Base-by-base conservation (phyloP, 805 yeast species). In the Nadsonia fulvescens region DNA sequence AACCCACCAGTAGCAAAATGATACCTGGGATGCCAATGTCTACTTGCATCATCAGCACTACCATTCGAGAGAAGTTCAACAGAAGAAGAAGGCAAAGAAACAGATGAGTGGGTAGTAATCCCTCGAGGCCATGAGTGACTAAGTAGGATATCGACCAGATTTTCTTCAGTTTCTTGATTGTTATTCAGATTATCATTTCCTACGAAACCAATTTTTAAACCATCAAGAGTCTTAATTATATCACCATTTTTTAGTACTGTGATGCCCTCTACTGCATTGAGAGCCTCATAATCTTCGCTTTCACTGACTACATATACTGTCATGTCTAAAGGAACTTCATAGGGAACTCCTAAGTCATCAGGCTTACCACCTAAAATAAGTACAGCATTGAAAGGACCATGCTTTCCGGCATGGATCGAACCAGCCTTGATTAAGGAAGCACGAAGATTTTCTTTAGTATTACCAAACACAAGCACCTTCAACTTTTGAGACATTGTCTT, bases 1-100 rank as follows among this genome's bases (percentile, higher is more conserved):
- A 34, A 54, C 51, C 38, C 58, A 67, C 20, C 57, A 54, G 22
- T 58, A 46, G 0, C 77, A 40, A 78, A 70, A 46, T 73, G 75
- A 41, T 78, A 78, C 30, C 67, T 52, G 3, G 93, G 92, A 15
- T 23, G 4, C 5, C 14, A 12, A 2, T 8, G 19, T 12, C 15
- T 25, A 7, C 23, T 15, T 2, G 12, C 11, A 4, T 9, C 5
- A 7, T 25, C 14, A 12, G 20, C 13, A 6, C 14, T 15, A 6
- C 16, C 16, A 10, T 25, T 20, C 10, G 28, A 23, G 11, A 23
- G 11, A n/a, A 20, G 15, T 1, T 23, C 28, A 2, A 23, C 20
- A 12, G 15, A 23, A 12, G 28, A 23, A 4, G 16, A 11, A 3
- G 28, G 23, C 15, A 25, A 20, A 9, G 23, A 23, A 2, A 25